A percentile compares a stretch with the other conserved stretches of the same genome.
phyloP scores from a whole-genome alignment of 2,329 filamentous ascomycete species.

The Sclerotinia subarctica region DNA sequence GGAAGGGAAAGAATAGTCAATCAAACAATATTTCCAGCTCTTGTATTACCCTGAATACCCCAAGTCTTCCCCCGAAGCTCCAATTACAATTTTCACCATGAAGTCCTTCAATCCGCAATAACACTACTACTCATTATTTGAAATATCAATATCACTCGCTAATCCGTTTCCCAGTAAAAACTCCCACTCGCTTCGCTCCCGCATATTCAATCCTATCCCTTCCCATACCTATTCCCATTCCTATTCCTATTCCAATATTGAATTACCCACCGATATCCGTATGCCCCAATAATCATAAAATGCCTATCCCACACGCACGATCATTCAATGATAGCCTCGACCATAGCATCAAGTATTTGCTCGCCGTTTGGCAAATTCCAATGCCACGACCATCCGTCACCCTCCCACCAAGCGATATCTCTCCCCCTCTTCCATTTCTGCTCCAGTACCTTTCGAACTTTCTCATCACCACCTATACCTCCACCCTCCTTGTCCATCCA shows the following conservation, averaged over 20 bases:
- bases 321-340: slow-evolving; percentile 37
- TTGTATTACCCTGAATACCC: no score
- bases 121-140: slow-evolving; percentile 4
- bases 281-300: neutral
- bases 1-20: neutral
- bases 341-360: slow-evolving; percentile 36
- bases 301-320: neutral
- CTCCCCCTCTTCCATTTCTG: slow-evolving; percentile 43
- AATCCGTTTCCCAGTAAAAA: neutral
- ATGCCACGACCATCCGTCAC: slow-evolving; percentile 29
- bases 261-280: slow-evolving; percentile 7
- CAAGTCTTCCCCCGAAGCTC: neutral
- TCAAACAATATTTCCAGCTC: neutral
- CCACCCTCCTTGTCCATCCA: slow-evolving; percentile 66
- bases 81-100: neutral
- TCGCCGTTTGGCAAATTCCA: slow-evolving; percentile 34
- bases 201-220: neutral
- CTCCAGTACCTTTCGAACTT: slow-evolving; percentile 55
- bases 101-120: neutral
- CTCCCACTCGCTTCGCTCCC: slow-evolving; percentile 7
- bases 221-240: neutral
- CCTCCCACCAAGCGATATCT: slow-evolving; percentile 29
- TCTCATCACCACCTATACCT: slow-evolving; percentile 53
- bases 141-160: slow-evolving; percentile 7
- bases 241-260: slow-evolving; percentile 1